Percentiles rank a stretch among this genome's conserved stretches.
Evolutionary conservation across 2,329 filamentous ascomycete genomes (phyloP).

Genomic region (Orbilia blumenaviensis): DNA sequence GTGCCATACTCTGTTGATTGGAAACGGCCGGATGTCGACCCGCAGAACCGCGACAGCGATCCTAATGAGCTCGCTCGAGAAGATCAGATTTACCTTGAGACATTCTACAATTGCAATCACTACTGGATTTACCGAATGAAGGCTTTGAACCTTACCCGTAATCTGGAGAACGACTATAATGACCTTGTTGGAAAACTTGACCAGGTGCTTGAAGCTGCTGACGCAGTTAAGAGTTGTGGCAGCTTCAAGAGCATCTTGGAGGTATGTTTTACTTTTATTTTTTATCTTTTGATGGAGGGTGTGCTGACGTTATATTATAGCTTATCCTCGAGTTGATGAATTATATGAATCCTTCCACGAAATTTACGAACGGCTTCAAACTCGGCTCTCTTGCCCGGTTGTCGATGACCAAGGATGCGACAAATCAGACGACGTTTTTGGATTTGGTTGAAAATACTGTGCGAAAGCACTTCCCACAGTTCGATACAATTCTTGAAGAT

Average conservation of each 20-base stretch:
- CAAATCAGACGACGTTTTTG: conserved; percentile 95
- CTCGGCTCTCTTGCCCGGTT: conserved; percentile 89
- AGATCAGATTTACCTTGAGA: conserved; percentile 93
- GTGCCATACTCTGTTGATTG: conserved; percentile 96
- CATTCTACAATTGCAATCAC: conserved; percentile 91
- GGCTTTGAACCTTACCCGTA: conserved; percentile 80
- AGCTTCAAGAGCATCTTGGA: conserved; percentile 95
- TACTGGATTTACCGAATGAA: conserved; percentile 99
- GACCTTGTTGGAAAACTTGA: conserved; percentile 86
- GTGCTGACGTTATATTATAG: conserved; percentile 33
- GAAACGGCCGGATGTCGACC: conserved; percentile 84
- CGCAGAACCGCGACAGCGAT: conserved; percentile 78
- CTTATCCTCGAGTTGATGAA: conserved; percentile 98
- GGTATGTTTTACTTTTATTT: conserved; percentile 29
- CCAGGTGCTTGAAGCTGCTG: conserved; percentile 85
- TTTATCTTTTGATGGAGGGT: not conserved
- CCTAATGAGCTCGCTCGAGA: conserved; percentile 88
- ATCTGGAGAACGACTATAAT: conserved; percentile 90
- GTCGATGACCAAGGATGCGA: conserved; percentile 98
- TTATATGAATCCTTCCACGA: conserved; percentile 99
- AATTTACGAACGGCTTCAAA: conserved; percentile 98
- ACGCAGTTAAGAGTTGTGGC: conserved; percentile 88
- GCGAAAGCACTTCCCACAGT: conserved; percentile 93
- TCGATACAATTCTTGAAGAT: conserved; percentile 87
- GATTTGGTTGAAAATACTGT: conserved; percentile 97